phyloP scores from a whole-genome alignment of 805 yeast genomes.

The Danielozyma ontarioensis region DNA sequence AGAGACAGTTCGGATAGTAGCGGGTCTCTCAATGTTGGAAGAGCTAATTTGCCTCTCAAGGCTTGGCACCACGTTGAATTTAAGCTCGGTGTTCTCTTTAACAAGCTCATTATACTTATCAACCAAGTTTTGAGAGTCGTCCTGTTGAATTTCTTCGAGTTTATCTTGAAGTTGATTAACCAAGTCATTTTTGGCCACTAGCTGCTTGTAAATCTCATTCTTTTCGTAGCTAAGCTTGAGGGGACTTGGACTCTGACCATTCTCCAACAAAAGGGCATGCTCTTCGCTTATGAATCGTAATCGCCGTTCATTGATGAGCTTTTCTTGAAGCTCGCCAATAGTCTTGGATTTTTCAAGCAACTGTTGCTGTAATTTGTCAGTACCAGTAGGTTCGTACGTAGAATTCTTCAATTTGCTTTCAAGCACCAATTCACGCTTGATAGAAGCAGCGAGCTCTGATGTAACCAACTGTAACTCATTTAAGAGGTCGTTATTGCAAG shows the following conservation, averaged over 20 bases:
- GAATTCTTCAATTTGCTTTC: slow-evolving; percentile 38
- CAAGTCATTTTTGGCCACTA: slow-evolving; percentile 44
- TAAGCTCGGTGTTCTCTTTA: slow-evolving; percentile 38
- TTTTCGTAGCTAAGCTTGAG: slow-evolving; percentile 54
- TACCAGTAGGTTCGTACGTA: slow-evolving; percentile 1
- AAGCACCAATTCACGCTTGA: slow-evolving; percentile 60
- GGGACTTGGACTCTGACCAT: slow-evolving; percentile 48
- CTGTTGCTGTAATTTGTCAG: slow-evolving; percentile 9
- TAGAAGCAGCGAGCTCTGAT: slow-evolving; percentile 66
- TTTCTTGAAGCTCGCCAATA: slow-evolving; percentile 50
- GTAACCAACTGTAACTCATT: slow-evolving; percentile 66
- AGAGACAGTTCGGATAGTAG: not conserved
- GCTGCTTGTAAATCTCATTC: slow-evolving; percentile 44
- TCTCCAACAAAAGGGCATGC: slow-evolving; percentile 52
- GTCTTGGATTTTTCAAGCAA: slow-evolving; percentile 25
- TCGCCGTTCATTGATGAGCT: slow-evolving; percentile 58
- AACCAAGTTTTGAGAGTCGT: slow-evolving; percentile 31
- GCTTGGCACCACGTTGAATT: slow-evolving; percentile 40
- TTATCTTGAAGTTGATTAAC: slow-evolving; percentile 44
- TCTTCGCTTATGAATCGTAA: slow-evolving; percentile 69
- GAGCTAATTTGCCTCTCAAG: slow-evolving; percentile 33
- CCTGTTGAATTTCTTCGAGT: slow-evolving; percentile 28
- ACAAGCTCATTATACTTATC: slow-evolving; percentile 35
- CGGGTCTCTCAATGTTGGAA: not conserved
- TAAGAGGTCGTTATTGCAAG: slow-evolving; percentile 52